These are phyloP conservation scores for Eimeria acervulina DNA, from an alignment of 169 alveolate species.

Conservation along the genomic window DNA sequence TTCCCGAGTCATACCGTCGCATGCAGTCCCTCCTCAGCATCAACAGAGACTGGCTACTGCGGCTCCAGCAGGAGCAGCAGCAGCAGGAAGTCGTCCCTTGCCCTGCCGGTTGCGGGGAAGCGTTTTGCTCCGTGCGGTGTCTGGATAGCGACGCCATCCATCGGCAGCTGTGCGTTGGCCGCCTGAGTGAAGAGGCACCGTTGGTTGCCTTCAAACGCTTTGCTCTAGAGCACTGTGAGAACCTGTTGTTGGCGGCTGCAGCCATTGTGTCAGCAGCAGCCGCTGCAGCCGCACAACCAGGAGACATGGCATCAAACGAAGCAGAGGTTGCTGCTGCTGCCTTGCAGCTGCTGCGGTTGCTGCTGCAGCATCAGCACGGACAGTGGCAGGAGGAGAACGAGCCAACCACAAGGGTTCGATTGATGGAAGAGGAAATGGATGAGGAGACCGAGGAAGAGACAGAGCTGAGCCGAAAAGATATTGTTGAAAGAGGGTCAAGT, in stretches of 20 bases:
- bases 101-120: slow-evolving; percentile 72
- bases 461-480: slow-evolving; percentile 11
- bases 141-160: slow-evolving; percentile 25
- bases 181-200: slow-evolving; percentile 37
- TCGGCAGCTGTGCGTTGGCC: slow-evolving; percentile 54
- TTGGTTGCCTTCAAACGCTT: slow-evolving; percentile 41
- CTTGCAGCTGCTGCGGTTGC: slow-evolving; percentile 56
- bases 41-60: slow-evolving; percentile 19
- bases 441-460: slow-evolving; percentile 40
- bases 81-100: slow-evolving; percentile 23
- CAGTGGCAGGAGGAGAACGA: slow-evolving; percentile 27
- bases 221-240: slow-evolving; percentile 61
- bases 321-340: slow-evolving; percentile 1
- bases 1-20: slow-evolving; percentile 5
- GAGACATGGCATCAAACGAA: not conserved
- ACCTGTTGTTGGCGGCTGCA: slow-evolving; percentile 65
- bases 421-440: slow-evolving; percentile 25
- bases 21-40: slow-evolving; percentile 13
- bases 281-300: slow-evolving; percentile 37
- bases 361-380: slow-evolving; percentile 57
- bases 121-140: slow-evolving; percentile 34
- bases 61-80: slow-evolving; percentile 12
- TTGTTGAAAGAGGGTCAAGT: slow-evolving; percentile 11
- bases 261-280: slow-evolving; percentile 60
- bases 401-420: not conserved